A percentile compares a stretch with the other conserved stretches of the same genome.
Evolutionary conservation across 2,329 filamentous ascomycete species (phyloP).

Genomic region (Ophiostoma montium): DNA sequence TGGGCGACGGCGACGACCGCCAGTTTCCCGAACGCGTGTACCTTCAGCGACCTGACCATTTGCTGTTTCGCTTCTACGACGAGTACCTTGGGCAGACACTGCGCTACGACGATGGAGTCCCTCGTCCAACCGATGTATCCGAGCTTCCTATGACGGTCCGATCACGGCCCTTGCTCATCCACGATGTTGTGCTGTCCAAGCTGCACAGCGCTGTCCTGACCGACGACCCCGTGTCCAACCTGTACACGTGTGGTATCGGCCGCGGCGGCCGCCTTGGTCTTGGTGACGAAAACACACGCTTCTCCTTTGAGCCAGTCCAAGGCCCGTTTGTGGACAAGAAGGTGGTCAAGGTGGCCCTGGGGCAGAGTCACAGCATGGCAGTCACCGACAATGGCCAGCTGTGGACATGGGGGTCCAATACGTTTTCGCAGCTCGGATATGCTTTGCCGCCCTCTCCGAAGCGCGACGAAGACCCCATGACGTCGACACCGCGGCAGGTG

Average conservation of each 20-base stretch:
- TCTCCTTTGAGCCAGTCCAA: slow-evolving; percentile 72
- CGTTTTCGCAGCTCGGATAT: slow-evolving; percentile 76
- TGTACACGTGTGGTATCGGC: slow-evolving; percentile 87
- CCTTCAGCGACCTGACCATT: slow-evolving; percentile 60
- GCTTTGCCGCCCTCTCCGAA: slow-evolving; percentile 49
- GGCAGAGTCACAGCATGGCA: slow-evolving; percentile 82
- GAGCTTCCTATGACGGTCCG: slow-evolving; percentile 61
- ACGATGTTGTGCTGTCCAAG: slow-evolving; percentile 79
- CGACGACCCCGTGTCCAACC: slow-evolving; percentile 71
- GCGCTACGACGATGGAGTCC: not conserved
- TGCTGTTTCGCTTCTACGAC: slow-evolving; percentile 59
- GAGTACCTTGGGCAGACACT: slow-evolving; percentile 43
- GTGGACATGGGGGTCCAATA: slow-evolving; percentile 90
- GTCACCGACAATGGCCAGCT: slow-evolving; percentile 77
- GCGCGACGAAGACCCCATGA: slow-evolving; percentile 72
- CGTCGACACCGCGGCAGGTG: slow-evolving; percentile 69
- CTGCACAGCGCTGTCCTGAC: slow-evolving; percentile 83
- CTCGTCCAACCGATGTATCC: slow-evolving; percentile 17
- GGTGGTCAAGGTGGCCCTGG: slow-evolving; percentile 65
- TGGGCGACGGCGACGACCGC: slow-evolving; percentile 90
- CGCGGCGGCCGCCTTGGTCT: slow-evolving; percentile 79
- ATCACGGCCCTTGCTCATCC: slow-evolving; percentile 58
- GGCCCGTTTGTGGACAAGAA: slow-evolving; percentile 61
- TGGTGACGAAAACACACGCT: slow-evolving; percentile 80
- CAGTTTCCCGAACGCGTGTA: slow-evolving; percentile 80